A percentile compares a stretch with the other conserved stretches of the same genome.
Conservation (phyloP, 2,329 filamentous ascomycete genomes). For the Xylariaceae sp. region DNA sequence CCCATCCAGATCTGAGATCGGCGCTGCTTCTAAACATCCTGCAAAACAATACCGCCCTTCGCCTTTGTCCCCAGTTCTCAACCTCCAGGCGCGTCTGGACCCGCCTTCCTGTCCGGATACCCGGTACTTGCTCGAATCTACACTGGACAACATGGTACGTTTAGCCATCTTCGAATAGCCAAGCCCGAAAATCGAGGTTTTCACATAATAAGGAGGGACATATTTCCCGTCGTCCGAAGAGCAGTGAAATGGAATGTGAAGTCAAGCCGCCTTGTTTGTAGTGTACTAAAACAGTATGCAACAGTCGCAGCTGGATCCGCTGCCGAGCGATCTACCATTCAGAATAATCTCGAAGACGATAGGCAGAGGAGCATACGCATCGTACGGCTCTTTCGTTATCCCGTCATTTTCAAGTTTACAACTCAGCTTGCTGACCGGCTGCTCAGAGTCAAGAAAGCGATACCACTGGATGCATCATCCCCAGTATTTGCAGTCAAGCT, state of each 20-base stretch:
- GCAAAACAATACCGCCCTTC: conserved; percentile 4
- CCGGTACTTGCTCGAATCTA: background rate
- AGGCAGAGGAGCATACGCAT: conserved; percentile 93
- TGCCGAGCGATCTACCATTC: conserved; percentile 83
- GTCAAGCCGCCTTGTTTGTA: background rate
- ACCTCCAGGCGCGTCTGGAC: conserved; percentile 13
- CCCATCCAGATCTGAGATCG: background rate
- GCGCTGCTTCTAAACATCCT: background rate
- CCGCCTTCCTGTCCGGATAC: background rate
- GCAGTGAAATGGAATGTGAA: conserved; percentile 6
- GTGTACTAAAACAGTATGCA: conserved; percentile 41
- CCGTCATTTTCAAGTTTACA: conserved; percentile 5
- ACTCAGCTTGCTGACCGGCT: conserved; percentile 16
- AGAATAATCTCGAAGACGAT: conserved; percentile 95
- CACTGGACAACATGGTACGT: conserved; percentile 21
- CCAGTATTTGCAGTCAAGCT: conserved; percentile 97
- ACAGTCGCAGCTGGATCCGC: conserved; percentile 83
- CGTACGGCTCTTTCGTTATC: conserved; percentile 52
- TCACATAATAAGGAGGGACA: background rate
- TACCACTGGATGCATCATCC: conserved; percentile 61
- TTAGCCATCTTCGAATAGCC: background rate
- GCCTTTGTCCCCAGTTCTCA: background rate
- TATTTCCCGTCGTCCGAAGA: background rate
- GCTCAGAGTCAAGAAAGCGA: conserved; percentile 83
- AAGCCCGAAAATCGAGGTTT: background rate